Base-by-base conservation (phyloP, 2,329 filamentous ascomycete genomes). In the Cercospora citrullina region DNA sequence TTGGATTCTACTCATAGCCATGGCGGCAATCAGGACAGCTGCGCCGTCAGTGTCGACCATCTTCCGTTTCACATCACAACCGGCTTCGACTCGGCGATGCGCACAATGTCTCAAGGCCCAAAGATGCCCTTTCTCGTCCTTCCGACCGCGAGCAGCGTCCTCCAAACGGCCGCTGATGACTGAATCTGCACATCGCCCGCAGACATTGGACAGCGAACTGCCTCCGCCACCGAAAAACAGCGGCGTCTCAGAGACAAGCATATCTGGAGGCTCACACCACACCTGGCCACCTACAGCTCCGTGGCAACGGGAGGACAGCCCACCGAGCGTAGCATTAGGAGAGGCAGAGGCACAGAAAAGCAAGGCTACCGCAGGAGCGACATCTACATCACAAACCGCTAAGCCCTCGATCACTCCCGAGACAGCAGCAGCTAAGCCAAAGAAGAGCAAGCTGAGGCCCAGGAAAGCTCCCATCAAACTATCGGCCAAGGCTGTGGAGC, bases 401-500 rank as follows among this genome's bases (percentile, higher is more conserved):
- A 70, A 75, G 28, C 57, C 68, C 42, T 42, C 75, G n/a, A 68
- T 75, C 39, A 67, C 81, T 36, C 67, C 80, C 3, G 81, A 84
- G 63, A 75, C 81, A 53, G 71, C 82, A 12, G 77, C 84, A 18
- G 69, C 72, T 31, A 85, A 88, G 74, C 86, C 88, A 18, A 87
- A 87, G 74, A 85, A 86, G 72, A 84, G 82, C 76, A 93, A 90
- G 77, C 84, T 96, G 33, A 87, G 90, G 42, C 87, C 94, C 12
- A 89, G 94, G 66, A 98, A 98, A 83, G 94, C 95, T 0, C 93
- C 94, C 1, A 94, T 99, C 84, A 92, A 88, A 73, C 85, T 99
- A 26, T 94, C 94, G 0, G 87, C 91, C 0, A 83, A 89, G 1
- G 95, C 95, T 0, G 90, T 97, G 2, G 84, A 89, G 58, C 93